These are phyloP conservation scores for Xerocomellus chrysenteron DNA, from an alignment of 768 basidiomycete genomes.

Conservation along the genomic window DNA sequence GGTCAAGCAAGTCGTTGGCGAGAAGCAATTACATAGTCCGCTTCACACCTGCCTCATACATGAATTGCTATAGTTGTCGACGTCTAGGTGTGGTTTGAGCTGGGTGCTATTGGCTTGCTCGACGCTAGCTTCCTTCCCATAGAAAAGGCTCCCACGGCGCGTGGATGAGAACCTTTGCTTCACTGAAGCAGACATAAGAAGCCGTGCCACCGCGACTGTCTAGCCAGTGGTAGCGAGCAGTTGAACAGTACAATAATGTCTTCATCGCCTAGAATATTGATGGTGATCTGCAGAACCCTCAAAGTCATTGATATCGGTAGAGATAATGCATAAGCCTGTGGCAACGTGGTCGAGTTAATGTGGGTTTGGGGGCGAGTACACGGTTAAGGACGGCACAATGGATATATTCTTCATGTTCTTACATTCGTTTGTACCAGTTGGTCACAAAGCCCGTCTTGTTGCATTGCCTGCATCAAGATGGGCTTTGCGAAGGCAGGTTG, in stretches of 20 bases:
- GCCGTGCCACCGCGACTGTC: too few relatives aligned
- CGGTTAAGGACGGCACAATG: neutral
- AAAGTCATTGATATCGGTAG: neutral
- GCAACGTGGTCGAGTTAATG: neutral
- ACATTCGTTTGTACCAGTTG: neutral
- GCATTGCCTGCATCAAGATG: slow-evolving; percentile 16
- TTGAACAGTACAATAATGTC: neutral
- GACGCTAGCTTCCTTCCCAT: neutral
- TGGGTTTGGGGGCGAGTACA: neutral
- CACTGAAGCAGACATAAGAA: too few relatives aligned
- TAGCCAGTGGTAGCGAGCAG: neutral
- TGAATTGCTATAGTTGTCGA: too few relatives aligned
- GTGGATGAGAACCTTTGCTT: too few relatives aligned
- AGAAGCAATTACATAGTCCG: neutral
- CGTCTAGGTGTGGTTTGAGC: neutral
- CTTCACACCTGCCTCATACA: neutral
- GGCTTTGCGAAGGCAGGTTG: slow-evolving; percentile 12
- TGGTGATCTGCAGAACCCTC: neutral
- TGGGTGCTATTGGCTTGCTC: neutral
- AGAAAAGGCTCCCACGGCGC: neutral
- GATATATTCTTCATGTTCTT: neutral
- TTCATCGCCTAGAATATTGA: neutral
- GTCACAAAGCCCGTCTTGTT: slow-evolving; percentile 10
- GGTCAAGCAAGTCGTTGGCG: neutral
- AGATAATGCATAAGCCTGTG: neutral